Conservation (phyloP, 768 basidiomycete species). For the Crassisporium funariophilum region DNA sequence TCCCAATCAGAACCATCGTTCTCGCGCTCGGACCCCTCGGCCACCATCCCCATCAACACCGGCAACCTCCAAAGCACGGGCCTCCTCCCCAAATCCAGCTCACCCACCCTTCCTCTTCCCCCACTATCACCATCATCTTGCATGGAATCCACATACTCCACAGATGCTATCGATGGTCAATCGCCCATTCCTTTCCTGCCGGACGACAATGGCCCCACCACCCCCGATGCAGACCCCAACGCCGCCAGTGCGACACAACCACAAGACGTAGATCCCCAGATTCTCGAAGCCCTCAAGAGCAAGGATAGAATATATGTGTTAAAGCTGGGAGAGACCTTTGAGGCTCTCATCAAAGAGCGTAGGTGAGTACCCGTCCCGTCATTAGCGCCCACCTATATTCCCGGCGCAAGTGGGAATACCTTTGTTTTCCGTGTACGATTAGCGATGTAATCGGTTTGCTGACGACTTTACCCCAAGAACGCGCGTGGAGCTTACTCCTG, state of each 20-base stretch:
- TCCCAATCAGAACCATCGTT: slow-evolving; percentile 20
- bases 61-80: slow-evolving; percentile 2
- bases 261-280: slow-evolving; percentile 72
- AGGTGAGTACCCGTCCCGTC: slow-evolving; percentile 48
- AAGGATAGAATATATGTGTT: slow-evolving; percentile 88
- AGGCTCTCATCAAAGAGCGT: slow-evolving; percentile 73
- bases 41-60: slow-evolving; percentile 10
- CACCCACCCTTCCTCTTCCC: slow-evolving; percentile 12
- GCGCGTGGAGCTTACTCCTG: slow-evolving; percentile 66
- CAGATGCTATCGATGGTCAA: slow-evolving; percentile 16
- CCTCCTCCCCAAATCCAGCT: slow-evolving; percentile 16
- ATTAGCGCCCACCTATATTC: neutral
- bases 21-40: slow-evolving; percentile 14
- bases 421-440: neutral
- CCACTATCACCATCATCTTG: slow-evolving; percentile 16
- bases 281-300: slow-evolving; percentile 82
- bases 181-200: slow-evolving; percentile 20
- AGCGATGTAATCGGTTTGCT: slow-evolving; percentile 17
- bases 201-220: slow-evolving; percentile 15
- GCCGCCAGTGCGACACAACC: slow-evolving; percentile 15
- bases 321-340: slow-evolving; percentile 88
- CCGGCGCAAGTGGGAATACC: neutral
- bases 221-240: slow-evolving; percentile 18
- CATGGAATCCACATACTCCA: slow-evolving; percentile 18
- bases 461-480: slow-evolving; percentile 41